These are phyloP conservation scores for Wickerhamiella brachini DNA, from an alignment of 805 yeast genomes.

Conservation along the genomic window DNA sequence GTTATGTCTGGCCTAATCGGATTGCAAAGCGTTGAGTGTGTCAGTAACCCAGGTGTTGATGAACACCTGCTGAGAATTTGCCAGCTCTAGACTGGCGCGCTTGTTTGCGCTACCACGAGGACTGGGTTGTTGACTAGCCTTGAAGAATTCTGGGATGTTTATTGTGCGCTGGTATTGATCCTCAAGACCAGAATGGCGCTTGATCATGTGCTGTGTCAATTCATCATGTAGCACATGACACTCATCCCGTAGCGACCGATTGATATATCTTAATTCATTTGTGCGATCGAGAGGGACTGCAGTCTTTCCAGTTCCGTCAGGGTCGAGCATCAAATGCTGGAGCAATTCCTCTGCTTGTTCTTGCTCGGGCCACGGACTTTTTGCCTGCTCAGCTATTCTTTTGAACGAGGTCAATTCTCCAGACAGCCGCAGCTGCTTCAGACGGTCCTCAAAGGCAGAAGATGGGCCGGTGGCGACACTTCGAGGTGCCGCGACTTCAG, in stretches of 20 bases:
- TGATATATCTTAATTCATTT: background rate
- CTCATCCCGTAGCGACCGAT: background rate
- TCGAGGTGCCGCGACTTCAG: background rate
- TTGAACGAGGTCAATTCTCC: background rate
- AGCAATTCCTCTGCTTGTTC: background rate
- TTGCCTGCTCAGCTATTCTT: background rate
- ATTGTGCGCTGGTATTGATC: background rate
- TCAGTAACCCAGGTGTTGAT: background rate
- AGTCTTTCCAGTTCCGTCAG: background rate
- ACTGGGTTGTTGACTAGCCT: background rate
- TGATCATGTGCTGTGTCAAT: background rate
- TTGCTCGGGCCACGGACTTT: background rate
- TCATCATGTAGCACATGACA: background rate
- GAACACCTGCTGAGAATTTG: background rate
- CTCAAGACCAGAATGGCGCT: background rate
- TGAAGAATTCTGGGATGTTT: background rate
- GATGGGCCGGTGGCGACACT: background rate
- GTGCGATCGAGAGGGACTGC: background rate
- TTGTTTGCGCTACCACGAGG: background rate
- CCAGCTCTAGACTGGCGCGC: background rate
- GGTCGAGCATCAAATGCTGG: background rate
- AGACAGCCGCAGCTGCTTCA: background rate
- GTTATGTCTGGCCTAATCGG: constrained; percentile 9
- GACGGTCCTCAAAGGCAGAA: background rate
- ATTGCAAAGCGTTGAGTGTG: background rate